Evolutionary conservation across 1,139 yeast genomes (phyloP).

Genomic region (Blastobotrys malaysiensis): DNA sequence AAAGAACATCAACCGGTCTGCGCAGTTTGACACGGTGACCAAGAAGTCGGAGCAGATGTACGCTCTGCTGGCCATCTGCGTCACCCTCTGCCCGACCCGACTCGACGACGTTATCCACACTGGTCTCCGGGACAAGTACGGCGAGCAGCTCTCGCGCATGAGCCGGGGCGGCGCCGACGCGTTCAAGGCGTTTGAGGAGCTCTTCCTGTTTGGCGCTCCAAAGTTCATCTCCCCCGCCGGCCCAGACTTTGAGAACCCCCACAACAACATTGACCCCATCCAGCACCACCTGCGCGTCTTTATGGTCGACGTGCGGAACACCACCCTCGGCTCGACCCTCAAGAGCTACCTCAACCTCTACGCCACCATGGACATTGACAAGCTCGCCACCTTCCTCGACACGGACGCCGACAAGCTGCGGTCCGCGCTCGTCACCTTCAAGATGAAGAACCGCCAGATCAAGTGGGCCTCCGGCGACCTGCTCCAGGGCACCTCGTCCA

Average conservation of each 20-base stretch:
- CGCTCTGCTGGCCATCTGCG: constrained; percentile 43
- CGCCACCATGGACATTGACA: constrained; percentile 42
- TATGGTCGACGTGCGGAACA: constrained; percentile 38
- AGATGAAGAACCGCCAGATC: constrained; percentile 42
- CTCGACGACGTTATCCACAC: constrained; percentile 41
- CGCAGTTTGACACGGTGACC: constrained; percentile 43
- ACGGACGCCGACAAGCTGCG: constrained; percentile 34
- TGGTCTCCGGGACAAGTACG: constrained; percentile 43
- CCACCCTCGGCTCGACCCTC: constrained; percentile 38
- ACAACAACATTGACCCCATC: constrained; percentile 37
- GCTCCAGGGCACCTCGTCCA: constrained; percentile 38
- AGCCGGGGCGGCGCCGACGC: constrained; percentile 42
- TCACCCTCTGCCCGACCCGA: constrained; percentile 43
- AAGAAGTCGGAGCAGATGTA: constrained; percentile 49
- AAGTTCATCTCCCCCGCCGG: constrained; percentile 42
- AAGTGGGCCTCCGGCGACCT: constrained; percentile 41
- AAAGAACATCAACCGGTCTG: constrained; percentile 40
- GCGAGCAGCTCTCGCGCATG: constrained; percentile 41
- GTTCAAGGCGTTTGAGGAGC: constrained; percentile 39
- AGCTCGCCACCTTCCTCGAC: constrained; percentile 41
- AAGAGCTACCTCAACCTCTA: constrained; percentile 43
- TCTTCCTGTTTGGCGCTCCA: constrained; percentile 44
- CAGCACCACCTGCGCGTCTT: constrained; percentile 41
- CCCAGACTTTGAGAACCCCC: constrained; percentile 34
- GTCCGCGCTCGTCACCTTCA: constrained; percentile 38